Evolutionary conservation across 768 basidiomycete genomes (phyloP).

Genomic region (Chalciporus piperatus): DNA sequence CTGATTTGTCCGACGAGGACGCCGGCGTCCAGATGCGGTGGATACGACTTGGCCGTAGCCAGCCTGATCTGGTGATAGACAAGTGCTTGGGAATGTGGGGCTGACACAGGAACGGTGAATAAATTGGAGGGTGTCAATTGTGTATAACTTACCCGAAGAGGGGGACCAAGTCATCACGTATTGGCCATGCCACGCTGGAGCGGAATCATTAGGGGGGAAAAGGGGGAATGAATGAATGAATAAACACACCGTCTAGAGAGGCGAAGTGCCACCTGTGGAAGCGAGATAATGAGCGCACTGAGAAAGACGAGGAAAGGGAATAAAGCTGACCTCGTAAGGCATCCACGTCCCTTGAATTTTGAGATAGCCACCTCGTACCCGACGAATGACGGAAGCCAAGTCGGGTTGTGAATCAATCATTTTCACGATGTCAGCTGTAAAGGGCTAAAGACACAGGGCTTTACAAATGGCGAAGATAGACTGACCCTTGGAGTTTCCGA

Average conservation of each 20-base stretch:
- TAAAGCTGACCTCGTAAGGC: conserved; percentile 71
- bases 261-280: conserved; percentile 66
- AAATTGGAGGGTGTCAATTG: background rate
- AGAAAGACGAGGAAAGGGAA: conserved; percentile 9
- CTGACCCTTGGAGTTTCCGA: conserved; percentile 86
- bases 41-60: conserved; percentile 84
- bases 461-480: conserved; percentile 8
- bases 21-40: conserved; percentile 55
- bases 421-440: conserved; percentile 83
- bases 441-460: conserved; percentile 17
- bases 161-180: conserved; percentile 83
- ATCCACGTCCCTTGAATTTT: conserved; percentile 96
- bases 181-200: conserved; percentile 80
- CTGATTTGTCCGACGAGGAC: conserved; percentile 53
- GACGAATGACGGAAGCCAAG: conserved; percentile 74
- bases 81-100: conserved; percentile 80
- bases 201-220: conserved; percentile 11
- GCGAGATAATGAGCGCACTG: conserved; percentile 26
- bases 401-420: conserved; percentile 92
- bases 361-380: conserved; percentile 84
- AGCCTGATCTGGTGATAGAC: conserved; percentile 80
- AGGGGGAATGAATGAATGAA: conserved; percentile 11
- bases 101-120: conserved; percentile 39
- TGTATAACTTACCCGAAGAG: conserved; percentile 67
- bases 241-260: conserved; percentile 69